These are phyloP conservation scores for Alternaria solani DNA, from an alignment of 2,329 filamentous ascomycete genomes.

Conservation along the genomic window DNA sequence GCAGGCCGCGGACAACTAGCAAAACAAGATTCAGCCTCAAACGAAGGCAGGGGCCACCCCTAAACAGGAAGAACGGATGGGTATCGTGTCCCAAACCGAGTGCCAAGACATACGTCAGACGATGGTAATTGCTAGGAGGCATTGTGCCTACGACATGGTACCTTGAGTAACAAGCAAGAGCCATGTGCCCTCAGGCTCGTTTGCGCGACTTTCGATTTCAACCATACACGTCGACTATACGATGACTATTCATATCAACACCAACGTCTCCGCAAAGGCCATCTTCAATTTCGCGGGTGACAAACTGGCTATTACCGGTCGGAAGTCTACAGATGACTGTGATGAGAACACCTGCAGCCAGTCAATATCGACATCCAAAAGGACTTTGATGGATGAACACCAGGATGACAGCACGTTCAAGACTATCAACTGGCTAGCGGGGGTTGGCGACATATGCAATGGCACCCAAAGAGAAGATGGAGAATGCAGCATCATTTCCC, in stretches of 20 bases:
- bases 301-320: not conserved
- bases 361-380: not conserved
- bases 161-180: not conserved
- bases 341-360: not conserved
- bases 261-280: not conserved
- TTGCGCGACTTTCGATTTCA: not conserved
- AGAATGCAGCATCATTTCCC: not conserved
- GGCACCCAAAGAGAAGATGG: not conserved
- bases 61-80: not conserved
- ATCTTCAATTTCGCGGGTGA: constrained; percentile 2
- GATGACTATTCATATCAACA: constrained; percentile 5
- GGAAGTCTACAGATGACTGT: not conserved
- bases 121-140: constrained; percentile 8
- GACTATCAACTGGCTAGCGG: constrained; percentile 9
- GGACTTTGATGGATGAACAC: constrained; percentile 5
- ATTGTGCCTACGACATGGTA: constrained; percentile 4
- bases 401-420: not conserved
- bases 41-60: not conserved
- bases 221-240: not conserved
- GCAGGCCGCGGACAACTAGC: not conserved
- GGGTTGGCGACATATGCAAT: constrained; percentile 13
- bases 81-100: not conserved
- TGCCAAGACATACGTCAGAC: constrained; percentile 20
- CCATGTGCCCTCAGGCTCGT: too few species aligned
- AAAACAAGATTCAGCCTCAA: constrained; percentile 8